These are phyloP conservation scores for Acanthochlamys bracteata DNA, from an alignment of 106 monocot species.

Conservation along the genomic window DNA sequence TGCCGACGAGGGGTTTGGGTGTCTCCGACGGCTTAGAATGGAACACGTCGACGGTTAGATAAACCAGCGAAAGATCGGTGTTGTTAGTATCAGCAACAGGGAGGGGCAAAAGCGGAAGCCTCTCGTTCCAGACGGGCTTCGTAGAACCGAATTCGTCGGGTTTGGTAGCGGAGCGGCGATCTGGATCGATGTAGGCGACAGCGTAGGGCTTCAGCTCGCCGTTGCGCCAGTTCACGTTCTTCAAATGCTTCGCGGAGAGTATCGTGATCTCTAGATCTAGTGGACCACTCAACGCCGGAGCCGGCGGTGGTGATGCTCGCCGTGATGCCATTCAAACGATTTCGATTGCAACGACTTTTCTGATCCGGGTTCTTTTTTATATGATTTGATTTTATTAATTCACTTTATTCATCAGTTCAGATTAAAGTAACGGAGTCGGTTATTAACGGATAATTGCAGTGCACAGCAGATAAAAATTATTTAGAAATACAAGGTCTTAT, in stretches of 20 bases:
- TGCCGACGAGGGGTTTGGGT: constrained; percentile 85
- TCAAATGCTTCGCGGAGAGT: constrained; percentile 82
- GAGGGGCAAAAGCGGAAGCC: constrained; percentile 31
- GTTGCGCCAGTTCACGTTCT: constrained; percentile 98
- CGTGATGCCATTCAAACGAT: constrained; percentile 3
- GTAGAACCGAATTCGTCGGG: constrained; percentile 70
- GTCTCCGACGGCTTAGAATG: constrained; percentile 95
- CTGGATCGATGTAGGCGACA: constrained; percentile 67
- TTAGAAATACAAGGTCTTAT: no score
- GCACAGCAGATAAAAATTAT: no score
- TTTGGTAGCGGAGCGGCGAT: constrained; percentile 62
- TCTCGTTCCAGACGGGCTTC: constrained; percentile 88
- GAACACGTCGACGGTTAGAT: constrained; percentile 73
- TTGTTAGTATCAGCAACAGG: not conserved
- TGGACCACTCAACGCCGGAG: not conserved
- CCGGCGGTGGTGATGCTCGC: constrained; percentile 6
- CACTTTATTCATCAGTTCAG: no score
- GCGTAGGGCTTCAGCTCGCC: constrained; percentile 92
- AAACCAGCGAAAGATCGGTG: constrained; percentile 16
- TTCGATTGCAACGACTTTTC: no score
- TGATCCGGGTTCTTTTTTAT: no score
- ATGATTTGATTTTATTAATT: no score
- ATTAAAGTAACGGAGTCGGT: no score
- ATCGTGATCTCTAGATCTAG: constrained; percentile 56
- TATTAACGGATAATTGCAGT: no score